Base-by-base conservation (phyloP, 139 green algal species). In the Choricystis sp. region DNA sequence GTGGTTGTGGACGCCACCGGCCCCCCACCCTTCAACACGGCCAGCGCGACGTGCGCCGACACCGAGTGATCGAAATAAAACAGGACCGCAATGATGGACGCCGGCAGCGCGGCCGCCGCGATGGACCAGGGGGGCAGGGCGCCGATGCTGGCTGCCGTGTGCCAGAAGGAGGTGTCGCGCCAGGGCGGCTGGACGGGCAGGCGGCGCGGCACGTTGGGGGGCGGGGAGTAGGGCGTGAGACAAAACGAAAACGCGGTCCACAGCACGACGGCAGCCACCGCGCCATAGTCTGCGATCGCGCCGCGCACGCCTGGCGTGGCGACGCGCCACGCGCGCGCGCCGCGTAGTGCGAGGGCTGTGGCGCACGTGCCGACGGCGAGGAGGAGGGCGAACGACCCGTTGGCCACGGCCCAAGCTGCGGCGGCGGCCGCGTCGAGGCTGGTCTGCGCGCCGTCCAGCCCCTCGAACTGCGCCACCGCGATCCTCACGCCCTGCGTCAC, bases 41-140 rank as follows among this genome's bases (percentile, higher is more conserved):
- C 56, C 56, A 29, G 14, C 23, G 23, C 22, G n/a, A n/a, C 9
- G 9, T 57, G 20, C 3, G 29, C 29, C 20, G 29, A 84, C 3
- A 95, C 83, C 56, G 73, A 89, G 77, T 94, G 86, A 75, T 92
- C 87, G 69, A 95, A 96, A 72, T 81, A 96, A 67, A 94, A 95
- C 4, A 96, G 79, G 2, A 89, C 66, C 0, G 85, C 74, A 57
- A 96, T 92, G 60, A 95, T 73, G 1, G 81, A 24, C 0, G 75
- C 89, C 0, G 89, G 89, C 16, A 96, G 71, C 21, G 89, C 56
- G 2, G 88, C 83, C 14, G 71, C 85, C 1, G 68, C 84, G 25
- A 95, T 83, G 65, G 83, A 81, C 4, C 5, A 9, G 0, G 70
- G 71, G 1, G 77, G 69, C 48, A 94, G 69, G 2, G 78, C 40